A percentile compares a stretch with the other conserved stretches of the same genome.
phyloP scores from a whole-genome alignment of 2,329 filamentous ascomycete species.

The Colletotrichum sp. region DNA sequence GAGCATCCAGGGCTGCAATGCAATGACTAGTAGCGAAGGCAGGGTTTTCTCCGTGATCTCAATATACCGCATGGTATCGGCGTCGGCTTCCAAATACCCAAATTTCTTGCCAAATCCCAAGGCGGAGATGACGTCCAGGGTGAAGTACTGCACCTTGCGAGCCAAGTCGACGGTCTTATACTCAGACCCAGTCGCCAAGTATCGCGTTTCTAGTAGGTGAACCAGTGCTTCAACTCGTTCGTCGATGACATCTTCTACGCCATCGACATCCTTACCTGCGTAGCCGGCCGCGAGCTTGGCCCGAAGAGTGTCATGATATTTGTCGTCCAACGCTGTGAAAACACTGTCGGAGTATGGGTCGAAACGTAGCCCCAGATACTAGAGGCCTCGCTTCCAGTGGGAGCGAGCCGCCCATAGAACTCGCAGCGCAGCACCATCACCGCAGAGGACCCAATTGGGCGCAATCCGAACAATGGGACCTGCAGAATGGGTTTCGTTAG shows the following conservation, averaged over 20 bases:
- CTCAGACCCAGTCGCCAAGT: conserved; percentile 32
- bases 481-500: background rate
- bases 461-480: conserved; percentile 31
- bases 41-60: conserved; percentile 43
- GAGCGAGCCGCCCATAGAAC: conserved; percentile 33
- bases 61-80: conserved; percentile 51
- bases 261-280: conserved; percentile 33
- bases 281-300: conserved; percentile 31
- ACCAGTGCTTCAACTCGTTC: conserved; percentile 48
- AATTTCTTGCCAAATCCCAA: conserved; percentile 55
- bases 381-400: conserved; percentile 30
- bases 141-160: conserved; percentile 55
- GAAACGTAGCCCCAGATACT: conserved; percentile 55
- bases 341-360: conserved; percentile 56
- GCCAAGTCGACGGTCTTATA: conserved; percentile 53
- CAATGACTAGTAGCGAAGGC: conserved; percentile 46
- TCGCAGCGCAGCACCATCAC: conserved; percentile 31
- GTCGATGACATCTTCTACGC: conserved; percentile 43
- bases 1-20: conserved; percentile 46
- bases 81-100: conserved; percentile 49
- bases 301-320: conserved; percentile 45
- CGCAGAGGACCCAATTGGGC: conserved; percentile 32
- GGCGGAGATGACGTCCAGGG: conserved; percentile 58
- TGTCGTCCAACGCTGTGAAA: conserved; percentile 53
- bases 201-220: conserved; percentile 46